Evolutionary conservation across 2,329 filamentous ascomycete species (phyloP).

Genomic region (Pestalotiopsis sp.): DNA sequence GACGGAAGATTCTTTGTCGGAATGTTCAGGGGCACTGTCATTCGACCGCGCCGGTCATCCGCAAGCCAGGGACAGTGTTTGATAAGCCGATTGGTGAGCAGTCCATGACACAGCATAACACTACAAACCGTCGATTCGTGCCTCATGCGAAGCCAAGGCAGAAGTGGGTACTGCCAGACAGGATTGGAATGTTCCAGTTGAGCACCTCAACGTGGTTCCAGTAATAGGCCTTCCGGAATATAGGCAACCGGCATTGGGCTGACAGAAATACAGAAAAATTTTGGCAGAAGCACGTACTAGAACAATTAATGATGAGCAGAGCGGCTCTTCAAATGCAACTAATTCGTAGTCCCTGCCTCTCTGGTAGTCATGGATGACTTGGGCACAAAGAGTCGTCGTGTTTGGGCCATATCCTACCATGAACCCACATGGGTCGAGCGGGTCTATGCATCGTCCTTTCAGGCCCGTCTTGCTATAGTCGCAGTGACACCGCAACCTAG

Average conservation of each 20-base stretch:
- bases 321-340: constrained; percentile 3
- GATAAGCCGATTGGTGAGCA: background rate
- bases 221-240: constrained; percentile 24
- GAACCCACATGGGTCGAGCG: background rate
- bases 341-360: constrained; percentile 1
- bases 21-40: constrained; percentile 17
- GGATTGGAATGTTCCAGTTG: constrained; percentile 22
- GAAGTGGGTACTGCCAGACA: constrained; percentile 36
- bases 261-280: constrained; percentile 16
- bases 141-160: constrained; percentile 23
- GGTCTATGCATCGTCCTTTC: background rate
- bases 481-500: background rate
- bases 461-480: background rate
- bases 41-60: constrained; percentile 17
- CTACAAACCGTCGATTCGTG: constrained; percentile 26
- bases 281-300: background rate
- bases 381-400: constrained; percentile 10
- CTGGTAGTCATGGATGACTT: constrained; percentile 4
- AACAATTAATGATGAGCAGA: constrained; percentile 3
- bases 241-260: constrained; percentile 13
- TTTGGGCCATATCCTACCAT: background rate
- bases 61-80: constrained; percentile 15
- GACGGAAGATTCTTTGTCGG: constrained; percentile 17
- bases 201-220: constrained; percentile 41
- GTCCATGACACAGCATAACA: background rate